These are phyloP conservation scores for Alloteropsis semialata DNA, from an alignment of 176 grass and related monocot species.

Conservation along the genomic window DNA sequence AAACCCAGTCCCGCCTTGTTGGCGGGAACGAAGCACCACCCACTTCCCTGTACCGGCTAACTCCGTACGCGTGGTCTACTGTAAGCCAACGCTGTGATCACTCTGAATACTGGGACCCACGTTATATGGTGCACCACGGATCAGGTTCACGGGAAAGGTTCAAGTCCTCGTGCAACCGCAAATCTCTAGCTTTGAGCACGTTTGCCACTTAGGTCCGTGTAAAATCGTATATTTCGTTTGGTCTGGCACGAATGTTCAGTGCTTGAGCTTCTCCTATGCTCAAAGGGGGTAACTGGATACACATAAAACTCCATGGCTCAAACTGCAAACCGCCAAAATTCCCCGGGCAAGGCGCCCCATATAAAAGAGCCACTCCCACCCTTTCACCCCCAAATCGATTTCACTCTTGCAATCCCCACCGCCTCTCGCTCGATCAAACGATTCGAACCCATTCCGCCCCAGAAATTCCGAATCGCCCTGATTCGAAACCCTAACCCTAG, in stretches of 20 bases:
- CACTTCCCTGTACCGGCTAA: background rate
- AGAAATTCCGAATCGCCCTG: background rate
- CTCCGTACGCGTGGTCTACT: background rate
- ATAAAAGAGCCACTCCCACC: background rate
- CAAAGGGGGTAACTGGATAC: background rate
- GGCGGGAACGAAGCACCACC: conserved; percentile 22
- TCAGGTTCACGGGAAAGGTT: background rate
- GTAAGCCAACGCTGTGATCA: background rate
- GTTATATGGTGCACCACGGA: rapidly evolving
- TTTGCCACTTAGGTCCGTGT: background rate
- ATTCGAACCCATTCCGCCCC: conserved; percentile 11
- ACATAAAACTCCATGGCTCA: background rate
- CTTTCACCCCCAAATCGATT: background rate
- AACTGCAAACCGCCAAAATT: background rate
- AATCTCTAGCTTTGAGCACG: background rate
- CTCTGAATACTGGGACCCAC: background rate
- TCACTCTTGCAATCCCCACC: background rate
- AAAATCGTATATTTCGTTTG: background rate
- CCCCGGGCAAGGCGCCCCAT: background rate
- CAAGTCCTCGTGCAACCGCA: background rate
- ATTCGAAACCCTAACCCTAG: conserved; percentile 42
- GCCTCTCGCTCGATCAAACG: background rate
- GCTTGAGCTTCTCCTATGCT: background rate
- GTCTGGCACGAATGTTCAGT: background rate
- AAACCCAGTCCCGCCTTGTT: conserved; percentile 17